Percentiles rank a stretch among this genome's conserved stretches.
Conservation (phyloP, 208 protist species). For the Balamuthia mandrillaris region DNA sequence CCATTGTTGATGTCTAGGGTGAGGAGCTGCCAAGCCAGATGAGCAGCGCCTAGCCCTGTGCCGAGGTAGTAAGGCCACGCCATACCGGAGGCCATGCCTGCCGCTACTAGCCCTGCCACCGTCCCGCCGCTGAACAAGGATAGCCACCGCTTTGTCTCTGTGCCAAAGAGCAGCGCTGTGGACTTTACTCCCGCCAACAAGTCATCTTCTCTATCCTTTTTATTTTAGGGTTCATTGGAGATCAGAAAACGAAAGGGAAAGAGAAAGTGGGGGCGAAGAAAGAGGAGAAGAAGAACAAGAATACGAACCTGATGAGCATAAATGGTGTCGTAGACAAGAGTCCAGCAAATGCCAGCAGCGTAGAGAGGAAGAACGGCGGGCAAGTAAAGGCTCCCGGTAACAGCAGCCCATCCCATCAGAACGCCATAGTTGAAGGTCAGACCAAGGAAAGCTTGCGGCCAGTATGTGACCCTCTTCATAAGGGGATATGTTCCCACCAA, state of each 20-base stretch:
- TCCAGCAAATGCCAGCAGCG: conserved; percentile 69
- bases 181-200: conserved; percentile 74
- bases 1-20: conserved; percentile 57
- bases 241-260: no score
- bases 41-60: not conserved
- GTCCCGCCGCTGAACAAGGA: conserved; percentile 24
- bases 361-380: conserved; percentile 65
- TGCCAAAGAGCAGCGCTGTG: conserved; percentile 73
- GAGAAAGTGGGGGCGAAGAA: no score
- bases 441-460: conserved; percentile 76
- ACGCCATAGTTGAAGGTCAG: conserved; percentile 84
- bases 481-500: conserved; percentile 77
- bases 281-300: not conserved
- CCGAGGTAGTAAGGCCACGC: conserved; percentile 38
- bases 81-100: conserved; percentile 28
- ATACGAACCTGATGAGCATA: conserved; percentile 74
- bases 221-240: not conserved
- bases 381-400: conserved; percentile 47
- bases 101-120: not conserved
- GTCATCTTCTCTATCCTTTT: conserved; percentile 74
- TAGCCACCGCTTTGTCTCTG: conserved; percentile 50
- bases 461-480: conserved; percentile 79
- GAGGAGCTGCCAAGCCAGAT: conserved; percentile 63
- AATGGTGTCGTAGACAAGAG: conserved; percentile 83
- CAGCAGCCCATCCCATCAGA: conserved; percentile 68